These are phyloP conservation scores for Baorangia bicolor DNA, from an alignment of 768 basidiomycete species.

Conservation along the genomic window DNA sequence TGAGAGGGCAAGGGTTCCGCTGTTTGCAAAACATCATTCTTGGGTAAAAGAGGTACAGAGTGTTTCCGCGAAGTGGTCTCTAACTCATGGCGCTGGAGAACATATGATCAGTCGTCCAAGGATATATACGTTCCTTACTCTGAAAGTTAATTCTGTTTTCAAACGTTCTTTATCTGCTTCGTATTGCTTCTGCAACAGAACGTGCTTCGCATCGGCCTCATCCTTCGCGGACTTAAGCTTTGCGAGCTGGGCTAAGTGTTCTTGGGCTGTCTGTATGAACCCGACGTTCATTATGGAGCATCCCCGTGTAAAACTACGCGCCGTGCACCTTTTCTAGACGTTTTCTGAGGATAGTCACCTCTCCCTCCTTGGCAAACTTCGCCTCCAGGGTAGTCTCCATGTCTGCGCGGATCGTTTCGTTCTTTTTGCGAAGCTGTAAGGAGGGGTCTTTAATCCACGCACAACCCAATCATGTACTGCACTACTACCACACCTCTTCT, in stretches of 20 bases:
- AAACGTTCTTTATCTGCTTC: conserved; percentile 69
- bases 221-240: conserved; percentile 60
- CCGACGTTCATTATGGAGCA: background rate
- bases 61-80: conserved; percentile 56
- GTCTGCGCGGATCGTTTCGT: conserved; percentile 44
- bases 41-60: conserved; percentile 45
- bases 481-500: conserved; percentile 44
- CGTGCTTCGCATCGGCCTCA: conserved; percentile 55
- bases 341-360: conserved; percentile 64
- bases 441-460: conserved; percentile 6
- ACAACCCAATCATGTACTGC: conserved; percentile 2
- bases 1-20: conserved; percentile 42
- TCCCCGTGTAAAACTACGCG: background rate
- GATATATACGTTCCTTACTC: conserved; percentile 41
- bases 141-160: conserved; percentile 68
- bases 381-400: conserved; percentile 49
- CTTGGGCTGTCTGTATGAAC: conserved; percentile 49
- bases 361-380: conserved; percentile 64
- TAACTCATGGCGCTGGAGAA: conserved; percentile 62
- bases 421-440: conserved; percentile 50
- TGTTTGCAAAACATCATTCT: conserved; percentile 42
- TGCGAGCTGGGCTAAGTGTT: conserved; percentile 55
- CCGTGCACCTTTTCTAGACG: conserved; percentile 61
- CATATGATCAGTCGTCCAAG: conserved; percentile 12
- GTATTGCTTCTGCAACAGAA: conserved; percentile 56